Evolutionary conservation across 768 basidiomycete species (phyloP).

Genomic region (Tephrocybe sp.): DNA sequence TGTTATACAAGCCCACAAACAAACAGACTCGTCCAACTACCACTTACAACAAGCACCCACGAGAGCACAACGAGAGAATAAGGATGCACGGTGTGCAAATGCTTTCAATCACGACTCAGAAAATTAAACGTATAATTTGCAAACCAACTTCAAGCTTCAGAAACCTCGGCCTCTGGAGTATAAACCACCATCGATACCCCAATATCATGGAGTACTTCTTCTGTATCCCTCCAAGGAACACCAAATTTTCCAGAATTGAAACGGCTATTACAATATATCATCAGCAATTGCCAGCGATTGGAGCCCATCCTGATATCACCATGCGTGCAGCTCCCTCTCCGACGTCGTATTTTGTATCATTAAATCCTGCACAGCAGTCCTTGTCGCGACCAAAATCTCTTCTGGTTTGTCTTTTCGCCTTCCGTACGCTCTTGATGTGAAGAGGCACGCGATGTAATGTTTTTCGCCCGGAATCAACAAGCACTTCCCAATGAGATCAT

Average conservation of each 20-base stretch:
- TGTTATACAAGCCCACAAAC: no score
- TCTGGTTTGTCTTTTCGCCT: conserved; percentile 33
- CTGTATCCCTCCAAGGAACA: conserved; percentile 40
- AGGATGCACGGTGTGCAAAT: no score
- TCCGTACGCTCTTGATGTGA: conserved; percentile 40
- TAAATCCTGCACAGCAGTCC: conserved; percentile 30
- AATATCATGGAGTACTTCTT: conserved; percentile 30
- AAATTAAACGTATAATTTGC: no score
- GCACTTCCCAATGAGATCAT: conserved; percentile 33
- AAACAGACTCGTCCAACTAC: no score
- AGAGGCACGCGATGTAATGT: conserved; percentile 39
- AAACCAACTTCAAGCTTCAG: background rate
- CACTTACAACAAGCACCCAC: no score
- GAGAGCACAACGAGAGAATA: no score
- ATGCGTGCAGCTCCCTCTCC: conserved; percentile 34
- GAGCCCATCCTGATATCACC: conserved; percentile 25
- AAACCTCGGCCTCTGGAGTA: conserved; percentile 16
- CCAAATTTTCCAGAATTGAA: conserved; percentile 44
- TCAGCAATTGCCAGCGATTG: background rate
- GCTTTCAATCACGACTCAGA: no score
- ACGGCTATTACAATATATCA: conserved; percentile 25
- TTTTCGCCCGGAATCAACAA: conserved; percentile 31
- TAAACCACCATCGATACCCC: conserved; percentile 35
- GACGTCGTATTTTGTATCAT: conserved; percentile 31
- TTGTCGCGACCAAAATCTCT: conserved; percentile 35